phyloP scores from a whole-genome alignment of 2,329 filamentous ascomycete species.

The Paracoccidioides lutzii region DNA sequence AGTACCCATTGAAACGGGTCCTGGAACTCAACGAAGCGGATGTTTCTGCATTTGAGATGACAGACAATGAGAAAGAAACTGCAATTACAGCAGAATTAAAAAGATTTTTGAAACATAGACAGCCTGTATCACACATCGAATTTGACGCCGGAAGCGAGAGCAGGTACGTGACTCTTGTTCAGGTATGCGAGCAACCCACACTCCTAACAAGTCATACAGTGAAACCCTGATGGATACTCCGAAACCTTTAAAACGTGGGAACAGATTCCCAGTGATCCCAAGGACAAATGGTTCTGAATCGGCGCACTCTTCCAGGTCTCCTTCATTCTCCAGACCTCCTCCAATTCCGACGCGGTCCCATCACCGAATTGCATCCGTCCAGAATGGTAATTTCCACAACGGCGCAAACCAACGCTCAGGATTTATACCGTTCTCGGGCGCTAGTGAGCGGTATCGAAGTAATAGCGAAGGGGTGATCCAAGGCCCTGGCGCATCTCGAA shows the following conservation, averaged over 20 bases:
- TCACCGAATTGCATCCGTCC: constrained; percentile 46
- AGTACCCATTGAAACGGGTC: constrained; percentile 61
- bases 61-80: constrained; percentile 48
- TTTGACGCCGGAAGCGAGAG: constrained; percentile 36
- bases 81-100: constrained; percentile 49
- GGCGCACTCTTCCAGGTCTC: constrained; percentile 53
- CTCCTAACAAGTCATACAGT: constrained; percentile 32
- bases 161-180: constrained; percentile 19
- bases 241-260: constrained; percentile 48
- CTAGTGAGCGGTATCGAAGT: constrained; percentile 47
- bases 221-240: constrained; percentile 68
- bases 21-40: constrained; percentile 55
- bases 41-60: constrained; percentile 41
- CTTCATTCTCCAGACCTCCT: constrained; percentile 52
- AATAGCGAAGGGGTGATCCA: constrained; percentile 49
- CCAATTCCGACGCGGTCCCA: constrained; percentile 72
- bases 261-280: constrained; percentile 46
- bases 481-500: constrained; percentile 34
- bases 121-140: constrained; percentile 26
- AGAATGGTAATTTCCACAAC: constrained; percentile 23
- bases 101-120: constrained; percentile 40
- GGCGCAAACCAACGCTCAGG: constrained; percentile 52
- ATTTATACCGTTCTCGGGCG: constrained; percentile 57
- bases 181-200: not conserved
- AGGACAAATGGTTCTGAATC: constrained; percentile 52